Percentiles rank a stretch among this genome's conserved stretches.
phyloP scores from a whole-genome alignment of 768 basidiomycete genomes.

The Lanmaoa rubissima region DNA sequence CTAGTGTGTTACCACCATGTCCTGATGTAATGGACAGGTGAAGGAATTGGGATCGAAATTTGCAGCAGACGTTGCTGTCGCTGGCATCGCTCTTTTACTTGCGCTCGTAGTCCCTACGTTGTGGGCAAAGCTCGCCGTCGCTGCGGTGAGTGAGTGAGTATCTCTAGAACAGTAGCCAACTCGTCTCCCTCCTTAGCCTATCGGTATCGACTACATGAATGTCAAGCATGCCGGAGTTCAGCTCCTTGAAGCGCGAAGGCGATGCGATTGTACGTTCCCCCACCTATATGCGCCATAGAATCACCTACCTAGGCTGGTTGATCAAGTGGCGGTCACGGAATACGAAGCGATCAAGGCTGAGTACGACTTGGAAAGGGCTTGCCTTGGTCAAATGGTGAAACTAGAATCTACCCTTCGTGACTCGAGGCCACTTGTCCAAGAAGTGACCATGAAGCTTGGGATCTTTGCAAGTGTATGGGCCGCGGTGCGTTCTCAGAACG shows the following conservation, averaged over 20 bases:
- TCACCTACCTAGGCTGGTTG: background rate
- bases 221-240: conserved; percentile 3
- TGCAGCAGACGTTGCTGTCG: conserved; percentile 9
- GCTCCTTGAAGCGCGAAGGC: conserved; percentile 5
- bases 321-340: conserved; percentile 7
- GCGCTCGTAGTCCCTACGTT: conserved; percentile 9
- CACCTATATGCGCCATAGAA: background rate
- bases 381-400: conserved; percentile 16
- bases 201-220: conserved; percentile 5
- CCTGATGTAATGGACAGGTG: conserved; percentile 12
- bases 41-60: conserved; percentile 20
- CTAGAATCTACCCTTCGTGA: conserved; percentile 11
- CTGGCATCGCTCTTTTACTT: conserved; percentile 16
- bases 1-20: background rate
- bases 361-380: conserved; percentile 12
- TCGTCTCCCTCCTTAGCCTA: background rate
- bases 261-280: conserved; percentile 7
- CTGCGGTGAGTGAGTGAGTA: background rate
- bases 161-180: background rate
- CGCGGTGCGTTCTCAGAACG: conserved; percentile 8
- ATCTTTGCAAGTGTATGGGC: conserved; percentile 22
- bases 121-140: conserved; percentile 8
- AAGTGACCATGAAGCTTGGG: conserved; percentile 17
- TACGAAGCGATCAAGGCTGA: conserved; percentile 9
- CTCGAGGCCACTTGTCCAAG: conserved; percentile 17